Percentiles rank a stretch among this genome's conserved stretches.
Conservation (phyloP, 306 rosid genomes). For the Arachis stenosperma region DNA sequence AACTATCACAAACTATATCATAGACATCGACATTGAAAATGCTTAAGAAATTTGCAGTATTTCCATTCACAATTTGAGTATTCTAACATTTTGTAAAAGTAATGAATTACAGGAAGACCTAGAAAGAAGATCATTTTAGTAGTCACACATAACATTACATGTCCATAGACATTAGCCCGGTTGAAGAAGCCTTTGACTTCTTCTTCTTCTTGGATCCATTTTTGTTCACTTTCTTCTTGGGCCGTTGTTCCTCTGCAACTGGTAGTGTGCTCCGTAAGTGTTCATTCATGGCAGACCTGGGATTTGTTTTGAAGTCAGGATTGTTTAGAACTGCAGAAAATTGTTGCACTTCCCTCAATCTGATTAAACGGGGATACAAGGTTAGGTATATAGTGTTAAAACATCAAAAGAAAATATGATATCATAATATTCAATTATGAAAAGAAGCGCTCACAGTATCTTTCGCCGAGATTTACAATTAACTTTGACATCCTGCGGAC, state of each 20-base stretch:
- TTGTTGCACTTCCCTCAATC: slow-evolving; percentile 70
- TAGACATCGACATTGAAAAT: neutral
- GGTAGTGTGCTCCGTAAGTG: slow-evolving; percentile 72
- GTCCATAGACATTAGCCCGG: slow-evolving; percentile 59
- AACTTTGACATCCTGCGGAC: slow-evolving; percentile 46
- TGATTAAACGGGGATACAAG: slow-evolving; percentile 42
- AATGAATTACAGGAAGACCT: slow-evolving; percentile 8
- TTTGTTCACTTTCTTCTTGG: slow-evolving; percentile 58
- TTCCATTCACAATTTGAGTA: slow-evolving; percentile 31
- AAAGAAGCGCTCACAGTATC: slow-evolving; percentile 57
- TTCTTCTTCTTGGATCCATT: slow-evolving; percentile 70
- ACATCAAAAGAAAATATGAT: slow-evolving; percentile 18
- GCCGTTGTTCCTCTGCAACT: slow-evolving; percentile 55
- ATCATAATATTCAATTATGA: slow-evolving; percentile 30
- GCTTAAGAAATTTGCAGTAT: slow-evolving; percentile 19
- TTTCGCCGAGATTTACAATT: slow-evolving; percentile 66
- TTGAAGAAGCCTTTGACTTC: slow-evolving; percentile 53
- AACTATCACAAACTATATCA: slow-evolving; percentile 12
- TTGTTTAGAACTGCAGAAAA: slow-evolving; percentile 58
- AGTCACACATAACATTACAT: slow-evolving; percentile 41
- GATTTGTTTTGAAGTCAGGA: slow-evolving; percentile 61
- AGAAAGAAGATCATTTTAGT: slow-evolving; percentile 18
- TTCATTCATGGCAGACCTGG: slow-evolving; percentile 59
- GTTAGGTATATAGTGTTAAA: slow-evolving; percentile 30
- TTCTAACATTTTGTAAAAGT: slow-evolving; percentile 3